Percentiles rank a stretch among this genome's conserved stretches.
Conservation (phyloP, 208 protist species). For the Endotrypanum monterogeii region DNA sequence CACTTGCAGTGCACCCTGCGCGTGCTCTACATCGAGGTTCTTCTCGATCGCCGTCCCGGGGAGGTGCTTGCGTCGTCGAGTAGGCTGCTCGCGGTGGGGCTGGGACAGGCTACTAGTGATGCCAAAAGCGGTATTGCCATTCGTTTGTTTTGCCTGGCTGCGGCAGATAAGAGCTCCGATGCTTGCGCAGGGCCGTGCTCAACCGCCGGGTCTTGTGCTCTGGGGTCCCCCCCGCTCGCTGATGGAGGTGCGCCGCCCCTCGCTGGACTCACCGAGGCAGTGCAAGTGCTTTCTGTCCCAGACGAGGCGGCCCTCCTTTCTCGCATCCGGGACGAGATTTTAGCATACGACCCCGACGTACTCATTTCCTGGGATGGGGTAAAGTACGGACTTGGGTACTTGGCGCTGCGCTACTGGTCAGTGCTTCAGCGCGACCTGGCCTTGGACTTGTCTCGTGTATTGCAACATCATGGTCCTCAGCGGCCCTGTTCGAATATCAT, state of each 20-base stretch:
- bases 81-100: constrained; percentile 52
- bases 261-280: constrained; percentile 20
- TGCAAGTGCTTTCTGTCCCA: constrained; percentile 43
- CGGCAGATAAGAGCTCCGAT: neutral
- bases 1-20: constrained; percentile 35
- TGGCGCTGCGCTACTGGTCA: constrained; percentile 61
- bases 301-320: constrained; percentile 55
- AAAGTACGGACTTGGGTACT: constrained; percentile 66
- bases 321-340: constrained; percentile 46
- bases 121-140: constrained; percentile 29
- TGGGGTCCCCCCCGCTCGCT: neutral
- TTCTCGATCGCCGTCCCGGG: constrained; percentile 36
- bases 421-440: constrained; percentile 54
- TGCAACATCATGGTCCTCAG: constrained; percentile 1
- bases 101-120: constrained; percentile 41
- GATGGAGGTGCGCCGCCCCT: neutral
- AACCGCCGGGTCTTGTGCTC: neutral
- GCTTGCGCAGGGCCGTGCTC: neutral
- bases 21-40: constrained; percentile 58
- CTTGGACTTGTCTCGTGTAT: constrained; percentile 55
- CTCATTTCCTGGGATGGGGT: constrained; percentile 79
- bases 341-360: constrained; percentile 64
- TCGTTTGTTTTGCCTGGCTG: constrained; percentile 48
- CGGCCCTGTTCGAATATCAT: neutral
- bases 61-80: constrained; percentile 35